Conservation (phyloP, 805 yeast species). For the Candida vartiovaarae region DNA sequence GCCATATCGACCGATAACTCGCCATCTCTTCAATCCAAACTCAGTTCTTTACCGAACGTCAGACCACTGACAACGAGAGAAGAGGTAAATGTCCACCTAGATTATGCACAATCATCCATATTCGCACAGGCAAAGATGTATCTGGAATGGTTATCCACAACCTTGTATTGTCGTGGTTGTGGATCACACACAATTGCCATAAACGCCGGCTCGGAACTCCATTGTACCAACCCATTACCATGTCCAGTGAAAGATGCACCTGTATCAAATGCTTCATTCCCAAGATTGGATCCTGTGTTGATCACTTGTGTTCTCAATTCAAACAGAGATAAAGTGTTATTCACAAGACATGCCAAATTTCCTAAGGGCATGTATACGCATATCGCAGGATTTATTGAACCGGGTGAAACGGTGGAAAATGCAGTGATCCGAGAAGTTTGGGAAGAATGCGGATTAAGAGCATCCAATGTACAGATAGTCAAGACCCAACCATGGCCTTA, state of each 20-base stretch:
- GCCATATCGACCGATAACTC: constrained; percentile 49
- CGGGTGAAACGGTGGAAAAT: constrained; percentile 85
- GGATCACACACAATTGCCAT: constrained; percentile 57
- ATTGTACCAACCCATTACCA: constrained; percentile 30
- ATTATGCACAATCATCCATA: constrained; percentile 48
- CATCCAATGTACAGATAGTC: constrained; percentile 49
- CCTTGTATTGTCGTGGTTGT: constrained; percentile 81
- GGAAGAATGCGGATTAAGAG: constrained; percentile 84
- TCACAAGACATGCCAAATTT: constrained; percentile 61
- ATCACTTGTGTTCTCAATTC: constrained; percentile 71
- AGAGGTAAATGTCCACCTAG: constrained; percentile 17
- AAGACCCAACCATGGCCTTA: constrained; percentile 98
- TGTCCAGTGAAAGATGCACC: constrained; percentile 22
- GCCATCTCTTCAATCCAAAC: constrained; percentile 7
- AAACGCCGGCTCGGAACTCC: constrained; percentile 59
- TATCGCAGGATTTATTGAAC: constrained; percentile 94
- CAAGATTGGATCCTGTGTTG: constrained; percentile 86
- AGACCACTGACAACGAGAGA: constrained; percentile 16
- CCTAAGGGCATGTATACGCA: constrained; percentile 60
- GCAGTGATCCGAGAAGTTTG: constrained; percentile 85
- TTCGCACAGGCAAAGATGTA: constrained; percentile 80
- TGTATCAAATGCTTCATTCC: constrained; percentile 81
- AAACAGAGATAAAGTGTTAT: constrained; percentile 52
- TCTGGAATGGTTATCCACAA: constrained; percentile 75
- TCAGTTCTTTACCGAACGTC: constrained; percentile 2